Percentiles rank a stretch among this genome's conserved stretches.
Conservation (phyloP, 768 basidiomycete species). For the Candolleomyces eurysporus region DNA sequence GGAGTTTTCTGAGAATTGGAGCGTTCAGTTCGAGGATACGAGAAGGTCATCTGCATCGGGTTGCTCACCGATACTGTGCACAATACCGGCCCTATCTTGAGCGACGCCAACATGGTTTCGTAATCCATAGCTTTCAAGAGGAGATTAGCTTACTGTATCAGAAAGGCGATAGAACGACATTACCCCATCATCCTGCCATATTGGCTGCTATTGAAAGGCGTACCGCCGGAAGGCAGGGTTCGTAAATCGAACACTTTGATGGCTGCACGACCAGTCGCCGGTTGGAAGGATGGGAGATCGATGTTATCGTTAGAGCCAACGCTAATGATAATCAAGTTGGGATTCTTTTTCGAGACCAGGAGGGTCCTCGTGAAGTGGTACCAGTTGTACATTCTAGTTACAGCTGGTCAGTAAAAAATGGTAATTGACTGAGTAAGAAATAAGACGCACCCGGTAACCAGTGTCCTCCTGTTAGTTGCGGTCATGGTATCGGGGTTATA, state of each 20-base stretch:
- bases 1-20: conserved; percentile 7
- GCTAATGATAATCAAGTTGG: conserved; percentile 12
- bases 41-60: not conserved
- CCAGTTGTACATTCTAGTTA: conserved; percentile 11
- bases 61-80: conserved; percentile 7
- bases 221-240: conserved; percentile 7
- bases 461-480: conserved; percentile 10
- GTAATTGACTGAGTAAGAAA: not conserved
- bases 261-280: conserved; percentile 6
- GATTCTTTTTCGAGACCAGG: conserved; percentile 13
- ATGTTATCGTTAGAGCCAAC: conserved; percentile 14
- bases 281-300: conserved; percentile 10
- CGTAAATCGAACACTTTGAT: conserved; percentile 14
- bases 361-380: conserved; percentile 15
- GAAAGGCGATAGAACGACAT: not conserved
- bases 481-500: conserved; percentile 12
- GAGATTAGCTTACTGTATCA: not conserved
- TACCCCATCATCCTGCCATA: conserved; percentile 7
- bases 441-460: conserved; percentile 13
- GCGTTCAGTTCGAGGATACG: not conserved
- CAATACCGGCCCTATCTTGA: conserved; percentile 11
- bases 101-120: conserved; percentile 15
- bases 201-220: conserved; percentile 3
- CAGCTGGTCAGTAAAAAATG: too few species aligned
- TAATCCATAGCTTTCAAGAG: conserved; percentile 5